Evolutionary conservation across 345 rosid genomes (phyloP).

Genomic region (Crucihimalaya himalaica): DNA sequence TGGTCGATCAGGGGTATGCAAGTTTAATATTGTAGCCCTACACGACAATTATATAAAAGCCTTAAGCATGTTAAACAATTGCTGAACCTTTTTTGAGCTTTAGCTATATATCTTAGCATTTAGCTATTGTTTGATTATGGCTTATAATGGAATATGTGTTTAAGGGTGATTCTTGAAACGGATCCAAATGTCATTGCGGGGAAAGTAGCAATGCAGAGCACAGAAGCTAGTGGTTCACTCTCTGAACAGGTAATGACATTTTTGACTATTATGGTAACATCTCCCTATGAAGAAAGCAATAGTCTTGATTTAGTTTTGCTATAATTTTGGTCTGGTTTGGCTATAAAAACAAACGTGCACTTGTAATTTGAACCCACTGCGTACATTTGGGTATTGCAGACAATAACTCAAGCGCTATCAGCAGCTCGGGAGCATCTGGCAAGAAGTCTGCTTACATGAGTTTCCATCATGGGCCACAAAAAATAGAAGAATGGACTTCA

Average conservation of each 20-base stretch:
- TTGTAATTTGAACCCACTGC: neutral
- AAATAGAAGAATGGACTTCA: constrained; percentile 22
- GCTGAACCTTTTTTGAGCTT: neutral
- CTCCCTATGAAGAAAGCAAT: constrained; percentile 7
- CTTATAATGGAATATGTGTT: constrained; percentile 20
- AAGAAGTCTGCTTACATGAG: constrained; percentile 43
- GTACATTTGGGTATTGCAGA: constrained; percentile 27
- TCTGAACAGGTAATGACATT: constrained; percentile 74
- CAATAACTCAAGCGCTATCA: constrained; percentile 42
- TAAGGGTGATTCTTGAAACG: constrained; percentile 87
- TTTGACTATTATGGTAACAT: neutral
- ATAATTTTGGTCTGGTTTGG: neutral
- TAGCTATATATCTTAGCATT: neutral
- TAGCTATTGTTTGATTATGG: constrained; percentile 15
- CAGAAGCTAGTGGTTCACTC: constrained; percentile 72
- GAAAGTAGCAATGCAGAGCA: constrained; percentile 79
- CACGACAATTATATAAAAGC: neutral
- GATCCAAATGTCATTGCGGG: constrained; percentile 80
- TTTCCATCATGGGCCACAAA: neutral
- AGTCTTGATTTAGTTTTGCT: neutral
- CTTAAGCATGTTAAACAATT: neutral
- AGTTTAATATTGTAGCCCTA: neutral
- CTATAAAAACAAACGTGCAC: neutral
- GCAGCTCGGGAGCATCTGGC: constrained; percentile 43
- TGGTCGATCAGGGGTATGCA: constrained; percentile 86